These are phyloP conservation scores for Penicillium vulpinum DNA, from an alignment of 2,329 filamentous ascomycete genomes.

Conservation along the genomic window DNA sequence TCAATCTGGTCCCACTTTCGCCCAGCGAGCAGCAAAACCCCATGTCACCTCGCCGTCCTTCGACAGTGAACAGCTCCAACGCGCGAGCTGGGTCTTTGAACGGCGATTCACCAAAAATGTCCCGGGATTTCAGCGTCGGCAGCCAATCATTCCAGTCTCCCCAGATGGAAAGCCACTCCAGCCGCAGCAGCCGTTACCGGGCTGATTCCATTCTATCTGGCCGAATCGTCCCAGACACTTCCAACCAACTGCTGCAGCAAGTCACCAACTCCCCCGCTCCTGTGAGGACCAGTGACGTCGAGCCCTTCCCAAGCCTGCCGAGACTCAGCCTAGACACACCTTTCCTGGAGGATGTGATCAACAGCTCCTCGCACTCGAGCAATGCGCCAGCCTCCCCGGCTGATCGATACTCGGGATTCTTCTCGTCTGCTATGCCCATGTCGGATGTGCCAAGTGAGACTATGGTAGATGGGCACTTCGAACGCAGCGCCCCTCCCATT, in stretches of 20 bases:
- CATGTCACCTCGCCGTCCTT: slow-evolving; percentile 49
- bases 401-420: slow-evolving; percentile 71
- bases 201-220: slow-evolving; percentile 57
- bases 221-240: slow-evolving; percentile 53
- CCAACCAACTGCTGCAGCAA: slow-evolving; percentile 53
- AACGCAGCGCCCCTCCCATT: slow-evolving; percentile 43
- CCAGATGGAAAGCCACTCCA: slow-evolving; percentile 40
- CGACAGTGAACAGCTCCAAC: slow-evolving; percentile 53
- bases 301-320: slow-evolving; percentile 43
- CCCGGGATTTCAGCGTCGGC: slow-evolving; percentile 67
- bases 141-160: slow-evolving; percentile 66
- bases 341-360: slow-evolving; percentile 44
- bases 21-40: slow-evolving; percentile 36
- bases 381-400: slow-evolving; percentile 39
- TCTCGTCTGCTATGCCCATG: slow-evolving; percentile 83
- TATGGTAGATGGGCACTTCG: slow-evolving; percentile 23
- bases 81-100: slow-evolving; percentile 63
- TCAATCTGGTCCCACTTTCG: slow-evolving; percentile 62
- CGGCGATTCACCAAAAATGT: slow-evolving; percentile 63
- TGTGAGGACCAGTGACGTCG: slow-evolving; percentile 15
- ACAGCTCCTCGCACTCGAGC: slow-evolving; percentile 29
- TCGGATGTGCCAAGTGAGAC: slow-evolving; percentile 59
- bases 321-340: slow-evolving; percentile 48
- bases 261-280: slow-evolving; percentile 32
- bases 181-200: slow-evolving; percentile 47